Conservation (phyloP, 1,284 basidiomycete genomes). For the Austroboletus niveus region DNA sequence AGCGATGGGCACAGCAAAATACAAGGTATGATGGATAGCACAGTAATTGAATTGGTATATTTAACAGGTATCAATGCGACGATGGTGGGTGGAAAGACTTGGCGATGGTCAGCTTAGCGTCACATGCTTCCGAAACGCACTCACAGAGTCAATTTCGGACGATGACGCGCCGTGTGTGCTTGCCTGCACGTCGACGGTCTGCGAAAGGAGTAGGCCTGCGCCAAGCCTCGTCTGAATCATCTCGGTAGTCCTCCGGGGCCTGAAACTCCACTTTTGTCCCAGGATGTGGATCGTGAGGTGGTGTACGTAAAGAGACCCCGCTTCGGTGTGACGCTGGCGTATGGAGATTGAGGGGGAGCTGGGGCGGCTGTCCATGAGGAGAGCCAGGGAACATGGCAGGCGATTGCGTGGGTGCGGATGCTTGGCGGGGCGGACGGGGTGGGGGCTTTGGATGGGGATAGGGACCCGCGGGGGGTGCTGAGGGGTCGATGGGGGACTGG, state of each 20-base stretch:
- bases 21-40: slow-evolving; percentile 23
- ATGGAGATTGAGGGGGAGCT: slow-evolving; percentile 43
- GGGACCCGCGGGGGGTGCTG: slow-evolving; percentile 8
- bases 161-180: slow-evolving; percentile 66
- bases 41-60: slow-evolving; percentile 23
- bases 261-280: slow-evolving; percentile 40
- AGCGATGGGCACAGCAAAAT: slow-evolving; percentile 15
- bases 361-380: slow-evolving; percentile 34
- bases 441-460: slow-evolving; percentile 21
- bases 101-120: slow-evolving; percentile 1
- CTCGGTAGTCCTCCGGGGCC: slow-evolving; percentile 41
- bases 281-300: slow-evolving; percentile 41
- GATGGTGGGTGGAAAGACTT: slow-evolving; percentile 7
- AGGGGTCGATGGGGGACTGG: slow-evolving; percentile 25
- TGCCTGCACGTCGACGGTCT: slow-evolving; percentile 68
- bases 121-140: slow-evolving; percentile 1
- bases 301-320: slow-evolving; percentile 40
- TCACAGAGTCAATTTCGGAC: slow-evolving; percentile 42
- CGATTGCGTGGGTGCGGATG: slow-evolving; percentile 27
- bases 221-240: slow-evolving; percentile 63
- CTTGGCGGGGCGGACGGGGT: slow-evolving; percentile 25
- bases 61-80: slow-evolving; percentile 22
- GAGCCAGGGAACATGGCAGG: slow-evolving; percentile 28
- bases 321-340: slow-evolving; percentile 35
- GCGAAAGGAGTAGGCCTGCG: slow-evolving; percentile 62